Percentiles rank a stretch among this genome's conserved stretches.
Conservation (phyloP, 495 filamentous ascomycete species). For the Lasiosphaeriaceae sp. region DNA sequence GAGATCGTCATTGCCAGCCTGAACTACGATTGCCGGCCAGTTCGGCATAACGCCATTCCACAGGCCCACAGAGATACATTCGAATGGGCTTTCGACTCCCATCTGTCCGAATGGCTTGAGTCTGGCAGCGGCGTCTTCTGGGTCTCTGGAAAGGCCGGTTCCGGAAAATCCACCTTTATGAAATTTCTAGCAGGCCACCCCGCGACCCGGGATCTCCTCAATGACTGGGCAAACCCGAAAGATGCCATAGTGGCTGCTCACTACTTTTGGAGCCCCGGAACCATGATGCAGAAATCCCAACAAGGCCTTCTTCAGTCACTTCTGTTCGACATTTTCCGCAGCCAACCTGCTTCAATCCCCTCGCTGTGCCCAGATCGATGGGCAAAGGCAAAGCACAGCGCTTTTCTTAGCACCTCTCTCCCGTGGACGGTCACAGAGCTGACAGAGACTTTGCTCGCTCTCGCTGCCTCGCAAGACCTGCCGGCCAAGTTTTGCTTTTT, state of each 20-base stretch:
- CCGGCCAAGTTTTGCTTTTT: constrained; percentile 20
- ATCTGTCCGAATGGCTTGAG: background rate
- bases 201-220: constrained; percentile 4
- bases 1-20: background rate
- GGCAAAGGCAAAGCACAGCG: too few relatives aligned
- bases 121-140: too few relatives aligned
- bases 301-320: constrained; percentile 41
- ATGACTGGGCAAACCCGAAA: constrained; percentile 16
- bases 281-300: constrained; percentile 36
- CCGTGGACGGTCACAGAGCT: background rate
- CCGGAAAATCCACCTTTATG: constrained; percentile 41
- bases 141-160: constrained; percentile 30
- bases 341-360: constrained; percentile 16
- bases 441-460: background rate
- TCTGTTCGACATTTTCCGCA: constrained; percentile 35
- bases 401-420: too few relatives aligned
- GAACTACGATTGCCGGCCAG: background rate
- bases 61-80: background rate
- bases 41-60: background rate
- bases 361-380: background rate
- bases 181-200: constrained; percentile 25
- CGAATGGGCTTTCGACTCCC: background rate
- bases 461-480: background rate
- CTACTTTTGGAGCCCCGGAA: constrained; percentile 38
- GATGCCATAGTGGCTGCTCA: constrained; percentile 11